Base-by-base conservation (phyloP, 495 filamentous ascomycete species). In the Xylaria scruposa region DNA sequence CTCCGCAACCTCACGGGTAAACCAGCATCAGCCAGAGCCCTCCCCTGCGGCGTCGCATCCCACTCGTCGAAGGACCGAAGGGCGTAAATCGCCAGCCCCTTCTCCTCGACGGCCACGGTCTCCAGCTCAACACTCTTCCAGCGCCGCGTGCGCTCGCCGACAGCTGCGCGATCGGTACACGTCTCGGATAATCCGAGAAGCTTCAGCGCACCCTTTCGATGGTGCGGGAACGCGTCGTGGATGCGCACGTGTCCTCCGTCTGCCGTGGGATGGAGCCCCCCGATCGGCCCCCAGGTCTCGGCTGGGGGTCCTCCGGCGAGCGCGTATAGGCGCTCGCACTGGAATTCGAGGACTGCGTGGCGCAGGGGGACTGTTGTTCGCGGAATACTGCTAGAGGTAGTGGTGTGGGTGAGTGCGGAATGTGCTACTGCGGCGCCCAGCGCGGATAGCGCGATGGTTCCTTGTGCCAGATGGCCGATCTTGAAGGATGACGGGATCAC, bases 221-320 rank as follows among this genome's bases (percentile, higher is more conserved):
- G 85, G 47, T 85, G 75, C 7, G 80, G 74, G 59, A 85, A 85
- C 7, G 29, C 21, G 44, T 86, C 85, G 70, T 87, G 85, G 36
- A 86, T 78, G 31, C 84, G 76, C 26, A 86, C 80, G 71, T 85
- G 78, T n/a, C 84, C 85, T n/a, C 84, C 85, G 71, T 85, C 84
- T 0, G 75, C 67, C 6, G 83, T 81, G 33, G 75, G 73, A 71
- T 87, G 81, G 0, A 87, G 44, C 2, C 85, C 84, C 0, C 84
- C 83, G 21, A 87, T 81, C 1, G 72, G 46, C 5, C 78, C 81
- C 78, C 80, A 83, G 4, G 76, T 47, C 7, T 76, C 71, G 4
- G 74, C 74, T 0, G 73, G 33, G 1, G 79, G 75, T 8, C 75
- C 61, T 9, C 77, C 79, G 68, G 76, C 73, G 9, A 86, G 70